These are phyloP conservation scores for Globisporangium barbulae DNA, from an alignment of 352 stramenopile genomes.

Conservation along the genomic window DNA sequence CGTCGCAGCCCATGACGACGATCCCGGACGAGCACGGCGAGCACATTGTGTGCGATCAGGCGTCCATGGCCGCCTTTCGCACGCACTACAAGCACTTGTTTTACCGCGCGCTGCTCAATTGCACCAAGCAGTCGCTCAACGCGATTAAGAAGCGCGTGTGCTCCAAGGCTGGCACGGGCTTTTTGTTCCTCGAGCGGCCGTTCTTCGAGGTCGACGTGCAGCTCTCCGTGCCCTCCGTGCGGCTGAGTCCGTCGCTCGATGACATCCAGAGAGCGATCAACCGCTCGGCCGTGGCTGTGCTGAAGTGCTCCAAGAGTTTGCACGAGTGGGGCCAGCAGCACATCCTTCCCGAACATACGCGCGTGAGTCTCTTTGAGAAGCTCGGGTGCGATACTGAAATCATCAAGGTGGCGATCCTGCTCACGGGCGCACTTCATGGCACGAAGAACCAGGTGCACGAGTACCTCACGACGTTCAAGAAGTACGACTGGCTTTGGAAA, in stretches of 20 bases:
- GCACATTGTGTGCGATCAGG: constrained; percentile 29
- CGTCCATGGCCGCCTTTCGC: constrained; percentile 47
- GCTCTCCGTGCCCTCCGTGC: constrained; percentile 74
- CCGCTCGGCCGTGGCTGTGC: constrained; percentile 64
- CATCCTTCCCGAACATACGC: constrained; percentile 40
- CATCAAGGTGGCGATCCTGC: constrained; percentile 84
- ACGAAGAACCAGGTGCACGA: constrained; percentile 86
- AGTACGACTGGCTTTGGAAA: constrained; percentile 91
- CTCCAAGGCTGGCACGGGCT: constrained; percentile 71
- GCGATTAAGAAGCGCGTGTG: constrained; percentile 83
- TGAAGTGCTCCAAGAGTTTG: constrained; percentile 80
- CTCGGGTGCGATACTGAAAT: constrained; percentile 87
- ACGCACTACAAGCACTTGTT: constrained; percentile 82
- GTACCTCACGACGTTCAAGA: constrained; percentile 80
- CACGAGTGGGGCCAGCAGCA: constrained; percentile 80
- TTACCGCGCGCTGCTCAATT: constrained; percentile 78
- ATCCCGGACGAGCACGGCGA: constrained; percentile 12
- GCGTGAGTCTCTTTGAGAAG: constrained; percentile 75
- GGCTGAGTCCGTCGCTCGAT: constrained; percentile 75
- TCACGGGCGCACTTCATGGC: constrained; percentile 78
- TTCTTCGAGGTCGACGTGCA: constrained; percentile 90
- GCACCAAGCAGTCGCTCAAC: constrained; percentile 74
- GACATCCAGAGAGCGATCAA: constrained; percentile 88
- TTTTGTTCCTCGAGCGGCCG: constrained; percentile 78
- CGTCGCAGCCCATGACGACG: constrained; percentile 7